Percentiles rank a stretch among this genome's conserved stretches.
Conservation (phyloP, 441 rosid species). For the Adansonia gregorii region DNA sequence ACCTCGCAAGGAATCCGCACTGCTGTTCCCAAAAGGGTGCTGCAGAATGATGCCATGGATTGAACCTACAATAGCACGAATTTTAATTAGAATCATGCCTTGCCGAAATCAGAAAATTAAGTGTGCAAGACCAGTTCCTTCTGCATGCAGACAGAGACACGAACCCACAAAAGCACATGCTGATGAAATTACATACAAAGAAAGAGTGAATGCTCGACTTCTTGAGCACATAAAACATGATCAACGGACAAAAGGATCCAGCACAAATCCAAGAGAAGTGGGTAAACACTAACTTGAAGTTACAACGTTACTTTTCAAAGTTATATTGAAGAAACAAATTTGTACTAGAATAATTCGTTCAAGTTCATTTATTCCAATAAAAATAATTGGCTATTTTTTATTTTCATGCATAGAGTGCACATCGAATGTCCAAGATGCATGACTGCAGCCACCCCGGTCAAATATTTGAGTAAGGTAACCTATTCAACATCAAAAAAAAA, state of each 20-base stretch:
- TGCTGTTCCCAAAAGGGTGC: constrained; percentile 93
- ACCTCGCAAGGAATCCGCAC: constrained; percentile 98
- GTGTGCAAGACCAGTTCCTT: neutral
- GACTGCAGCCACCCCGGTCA: neutral
- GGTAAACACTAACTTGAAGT: neutral
- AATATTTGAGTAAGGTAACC: neutral
- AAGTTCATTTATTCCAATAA: neutral
- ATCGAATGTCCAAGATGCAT: neutral
- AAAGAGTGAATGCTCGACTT: neutral
- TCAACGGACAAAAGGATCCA: neutral
- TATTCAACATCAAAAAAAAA: neutral
- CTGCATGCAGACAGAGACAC: neutral
- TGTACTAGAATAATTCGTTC: neutral
- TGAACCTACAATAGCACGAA: constrained; percentile 68
- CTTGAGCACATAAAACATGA: neutral
- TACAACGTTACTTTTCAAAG: neutral
- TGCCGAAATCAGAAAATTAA: neutral
- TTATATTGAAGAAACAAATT: neutral
- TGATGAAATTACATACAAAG: neutral
- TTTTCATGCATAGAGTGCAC: neutral
- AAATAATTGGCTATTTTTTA: neutral
- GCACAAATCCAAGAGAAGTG: neutral
- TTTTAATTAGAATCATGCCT: neutral
- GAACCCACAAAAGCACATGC: neutral
- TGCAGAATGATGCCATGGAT: constrained; percentile 91